phyloP scores from a whole-genome alignment of 2,329 filamentous ascomycete genomes.

The Microdochium bolleyi region DNA sequence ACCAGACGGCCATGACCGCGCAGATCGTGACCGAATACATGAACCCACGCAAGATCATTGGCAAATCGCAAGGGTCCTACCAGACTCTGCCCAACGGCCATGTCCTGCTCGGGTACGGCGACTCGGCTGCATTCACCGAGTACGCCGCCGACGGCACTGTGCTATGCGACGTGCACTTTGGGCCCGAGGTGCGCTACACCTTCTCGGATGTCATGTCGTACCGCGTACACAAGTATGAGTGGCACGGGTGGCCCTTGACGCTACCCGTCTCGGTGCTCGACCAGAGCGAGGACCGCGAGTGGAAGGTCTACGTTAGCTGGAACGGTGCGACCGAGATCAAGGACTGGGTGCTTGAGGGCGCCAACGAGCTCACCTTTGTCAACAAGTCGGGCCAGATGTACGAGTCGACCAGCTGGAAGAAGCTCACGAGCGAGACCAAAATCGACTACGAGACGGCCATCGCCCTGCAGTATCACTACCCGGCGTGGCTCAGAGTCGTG shows the following conservation, averaged over 20 bases:
- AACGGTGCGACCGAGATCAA: slow-evolving; percentile 23
- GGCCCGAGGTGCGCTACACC: slow-evolving; percentile 9
- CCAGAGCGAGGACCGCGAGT: slow-evolving; percentile 4
- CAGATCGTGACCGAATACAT: slow-evolving; percentile 24
- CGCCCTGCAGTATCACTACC: slow-evolving; percentile 10
- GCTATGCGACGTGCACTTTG: slow-evolving; percentile 13
- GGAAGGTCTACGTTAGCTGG: slow-evolving; percentile 28
- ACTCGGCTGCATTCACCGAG: slow-evolving; percentile 16
- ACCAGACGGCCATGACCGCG: slow-evolving; percentile 24
- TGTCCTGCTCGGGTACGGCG: slow-evolving; percentile 33
- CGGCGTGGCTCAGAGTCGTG: slow-evolving; percentile 8
- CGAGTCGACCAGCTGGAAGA: neutral
- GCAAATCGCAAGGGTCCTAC: slow-evolving; percentile 33
- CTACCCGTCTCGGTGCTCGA: slow-evolving; percentile 12
- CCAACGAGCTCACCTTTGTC: slow-evolving; percentile 15
- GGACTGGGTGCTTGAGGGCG: slow-evolving; percentile 29
- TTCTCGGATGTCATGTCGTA: slow-evolving; percentile 15
- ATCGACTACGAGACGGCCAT: slow-evolving; percentile 27
- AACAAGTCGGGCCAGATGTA: slow-evolving; percentile 8
- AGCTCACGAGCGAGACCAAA: slow-evolving; percentile 19
- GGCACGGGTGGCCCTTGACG: slow-evolving; percentile 14
- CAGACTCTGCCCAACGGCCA: slow-evolving; percentile 33
- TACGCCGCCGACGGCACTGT: slow-evolving; percentile 13
- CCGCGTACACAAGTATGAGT: slow-evolving; percentile 18
- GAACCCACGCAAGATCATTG: slow-evolving; percentile 28